Base-by-base conservation (phyloP, 169 alveolate genomes). In the Cryptosporidium ubiquitum region DNA sequence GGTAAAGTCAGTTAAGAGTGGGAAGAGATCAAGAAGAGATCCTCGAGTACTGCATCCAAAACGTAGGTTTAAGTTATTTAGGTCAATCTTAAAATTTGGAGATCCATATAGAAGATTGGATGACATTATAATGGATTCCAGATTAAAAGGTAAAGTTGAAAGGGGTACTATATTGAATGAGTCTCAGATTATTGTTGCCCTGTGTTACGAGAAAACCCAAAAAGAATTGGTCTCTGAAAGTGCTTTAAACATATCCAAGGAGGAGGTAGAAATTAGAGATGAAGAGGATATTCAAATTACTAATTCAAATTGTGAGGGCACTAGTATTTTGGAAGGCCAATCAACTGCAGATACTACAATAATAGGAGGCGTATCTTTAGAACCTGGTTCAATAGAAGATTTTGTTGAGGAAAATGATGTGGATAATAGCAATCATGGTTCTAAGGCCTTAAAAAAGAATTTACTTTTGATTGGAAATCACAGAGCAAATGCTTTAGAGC, bases 41-140 rank as follows among this genome's bases (percentile, higher is more conserved):
- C 39, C 74, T 60, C 55, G 89, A 26, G 68, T 79, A 9, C 31
- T 79, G 9, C 71, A 79, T 79, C 89, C 89, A 60, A 95, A 93
- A 86, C 96, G 94, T 60, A 92, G 94, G 31, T 91, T 95, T 58
- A 93, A 94, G 84, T 79, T 95, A 18, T 95, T 94, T 79, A 84
- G 97, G 61, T 92, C 96, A 2, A 66, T 95, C 33, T 61, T 93
- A 40, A 95, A 95, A 69, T 95, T 91, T 71, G 97, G 97, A 9
- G 96, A 91, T 26, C 97, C 97, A 23, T 91, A 84, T 57, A 85
- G 94, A 85, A 93, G 97, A 55, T 84, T 95, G 64, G 94, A 94
- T 70, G 96, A 95, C 49, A 95, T 95, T 39, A 93, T 89, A 39
- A 86, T 86, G 10, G 97, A 95, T 68, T 58, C 96, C 12, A 94